Conservation (phyloP, 75 land plant genomes). For the Pinus albicaulis region DNA sequence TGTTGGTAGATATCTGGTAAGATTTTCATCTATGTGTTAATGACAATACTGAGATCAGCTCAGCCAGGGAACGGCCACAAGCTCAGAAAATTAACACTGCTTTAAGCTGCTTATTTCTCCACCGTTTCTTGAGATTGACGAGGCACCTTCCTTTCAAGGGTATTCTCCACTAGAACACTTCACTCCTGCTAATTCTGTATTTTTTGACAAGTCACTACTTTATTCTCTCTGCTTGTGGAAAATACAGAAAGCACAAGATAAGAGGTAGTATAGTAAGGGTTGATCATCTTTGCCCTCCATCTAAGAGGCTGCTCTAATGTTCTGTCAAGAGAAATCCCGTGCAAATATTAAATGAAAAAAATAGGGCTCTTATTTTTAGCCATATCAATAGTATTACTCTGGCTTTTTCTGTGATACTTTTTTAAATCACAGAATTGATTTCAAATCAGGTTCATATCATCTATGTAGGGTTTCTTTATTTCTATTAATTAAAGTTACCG, state of each 20-base stretch:
- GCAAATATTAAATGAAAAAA: constrained; percentile 4
- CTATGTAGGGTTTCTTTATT: not conserved
- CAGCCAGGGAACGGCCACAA: constrained; percentile 9
- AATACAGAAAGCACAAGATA: constrained; percentile 8
- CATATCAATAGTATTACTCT: not conserved
- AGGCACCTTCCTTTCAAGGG: constrained; percentile 1
- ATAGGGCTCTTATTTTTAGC: constrained; percentile 15
- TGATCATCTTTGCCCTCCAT: not conserved
- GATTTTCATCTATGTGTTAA: constrained; percentile 5
- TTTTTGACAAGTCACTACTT: constrained; percentile 9
- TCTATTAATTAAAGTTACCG: not conserved
- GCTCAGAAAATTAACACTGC: not conserved
- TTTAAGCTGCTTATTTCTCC: not conserved
- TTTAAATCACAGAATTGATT: not conserved
- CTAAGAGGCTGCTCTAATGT: constrained; percentile 5
- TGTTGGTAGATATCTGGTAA: constrained; percentile 3
- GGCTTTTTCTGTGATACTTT: constrained; percentile 8
- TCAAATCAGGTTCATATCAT: not conserved
- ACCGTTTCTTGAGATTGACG: constrained; percentile 3
- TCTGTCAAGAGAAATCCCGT: not conserved
- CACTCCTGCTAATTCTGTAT: constrained; percentile 12
- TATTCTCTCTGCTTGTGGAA: constrained; percentile 3
- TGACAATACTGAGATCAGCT: constrained; percentile 1
- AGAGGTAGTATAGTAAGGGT: constrained; percentile 10
- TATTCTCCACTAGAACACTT: constrained; percentile 10